phyloP scores from a whole-genome alignment of 768 basidiomycete species.

The Cystoderma amianthinum region DNA sequence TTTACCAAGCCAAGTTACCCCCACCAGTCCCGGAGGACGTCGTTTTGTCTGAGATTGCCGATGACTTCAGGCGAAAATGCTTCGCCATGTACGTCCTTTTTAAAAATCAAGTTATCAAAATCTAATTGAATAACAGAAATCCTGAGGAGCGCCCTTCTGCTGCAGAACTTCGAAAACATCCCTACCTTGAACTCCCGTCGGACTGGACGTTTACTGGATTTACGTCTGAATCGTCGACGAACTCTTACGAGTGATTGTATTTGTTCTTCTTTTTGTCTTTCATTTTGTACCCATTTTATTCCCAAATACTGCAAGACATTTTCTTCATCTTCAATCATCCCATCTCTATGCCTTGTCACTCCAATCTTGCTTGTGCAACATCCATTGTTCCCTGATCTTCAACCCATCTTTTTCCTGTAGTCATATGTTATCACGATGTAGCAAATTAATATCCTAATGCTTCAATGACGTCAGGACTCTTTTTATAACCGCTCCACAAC shows the following conservation, averaged over 20 bases:
- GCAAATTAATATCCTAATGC: constrained; percentile 31
- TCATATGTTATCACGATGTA: constrained; percentile 33
- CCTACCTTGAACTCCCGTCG: constrained; percentile 64
- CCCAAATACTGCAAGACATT: neutral
- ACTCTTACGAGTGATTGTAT: constrained; percentile 12
- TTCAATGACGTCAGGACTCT: constrained; percentile 24
- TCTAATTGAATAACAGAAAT: constrained; percentile 42
- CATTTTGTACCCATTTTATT: constrained; percentile 3
- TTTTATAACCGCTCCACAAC: too few species aligned
- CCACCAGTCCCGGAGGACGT: constrained; percentile 90
- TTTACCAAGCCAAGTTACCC: constrained; percentile 77
- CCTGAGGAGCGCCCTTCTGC: constrained; percentile 81
- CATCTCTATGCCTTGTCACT: neutral
- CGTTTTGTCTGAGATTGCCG: constrained; percentile 62
- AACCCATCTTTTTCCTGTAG: constrained; percentile 17
- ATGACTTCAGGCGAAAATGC: constrained; percentile 84
- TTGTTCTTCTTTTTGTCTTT: constrained; percentile 12
- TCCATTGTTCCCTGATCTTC: constrained; percentile 13
- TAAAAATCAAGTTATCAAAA: neutral
- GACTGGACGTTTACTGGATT: constrained; percentile 74
- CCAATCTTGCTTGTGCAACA: constrained; percentile 6
- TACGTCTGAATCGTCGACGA: constrained; percentile 20
- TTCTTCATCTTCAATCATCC: neutral
- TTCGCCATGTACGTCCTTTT: constrained; percentile 69
- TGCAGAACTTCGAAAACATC: constrained; percentile 71